phyloP scores from a whole-genome alignment of 2,329 filamentous ascomycete species.

The Beauveria sp. region DNA sequence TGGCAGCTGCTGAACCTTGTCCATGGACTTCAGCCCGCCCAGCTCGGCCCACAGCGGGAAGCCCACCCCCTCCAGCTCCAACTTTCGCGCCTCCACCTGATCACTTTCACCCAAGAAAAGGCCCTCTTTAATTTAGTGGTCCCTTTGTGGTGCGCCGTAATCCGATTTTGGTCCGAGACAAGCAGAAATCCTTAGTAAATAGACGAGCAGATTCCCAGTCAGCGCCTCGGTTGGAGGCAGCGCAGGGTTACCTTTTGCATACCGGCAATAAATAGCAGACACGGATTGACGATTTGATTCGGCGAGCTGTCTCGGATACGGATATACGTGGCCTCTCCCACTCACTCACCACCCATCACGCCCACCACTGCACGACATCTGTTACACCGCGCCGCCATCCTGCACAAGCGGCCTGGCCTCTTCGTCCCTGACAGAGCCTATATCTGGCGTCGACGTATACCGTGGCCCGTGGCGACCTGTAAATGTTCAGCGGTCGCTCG shows the following conservation, averaged over 20 bases:
- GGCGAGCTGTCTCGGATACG: neutral
- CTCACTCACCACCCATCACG: neutral
- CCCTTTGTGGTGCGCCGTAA: neutral
- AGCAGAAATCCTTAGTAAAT: neutral
- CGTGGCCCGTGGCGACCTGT: no score
- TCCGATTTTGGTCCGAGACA: neutral
- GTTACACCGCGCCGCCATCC: no score
- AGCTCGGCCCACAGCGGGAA: conserved; percentile 5
- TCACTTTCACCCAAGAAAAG: neutral
- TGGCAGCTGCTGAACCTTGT: no score
- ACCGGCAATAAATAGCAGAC: no score
- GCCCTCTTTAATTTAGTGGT: neutral
- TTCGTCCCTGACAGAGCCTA: no score
- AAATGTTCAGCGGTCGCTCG: no score
- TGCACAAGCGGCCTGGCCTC: no score
- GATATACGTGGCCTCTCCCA: neutral
- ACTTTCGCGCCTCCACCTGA: neutral
- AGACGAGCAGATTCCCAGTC: no score
- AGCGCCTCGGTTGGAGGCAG: no score
- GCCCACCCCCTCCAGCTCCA: neutral
- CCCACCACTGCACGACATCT: no score
- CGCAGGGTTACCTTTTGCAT: no score
- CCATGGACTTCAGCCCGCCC: neutral
- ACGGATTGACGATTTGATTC: neutral
- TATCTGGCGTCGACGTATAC: no score